Base-by-base conservation (phyloP, 2,329 filamentous ascomycete genomes). In the Stagonosporopsis vannaccii region DNA sequence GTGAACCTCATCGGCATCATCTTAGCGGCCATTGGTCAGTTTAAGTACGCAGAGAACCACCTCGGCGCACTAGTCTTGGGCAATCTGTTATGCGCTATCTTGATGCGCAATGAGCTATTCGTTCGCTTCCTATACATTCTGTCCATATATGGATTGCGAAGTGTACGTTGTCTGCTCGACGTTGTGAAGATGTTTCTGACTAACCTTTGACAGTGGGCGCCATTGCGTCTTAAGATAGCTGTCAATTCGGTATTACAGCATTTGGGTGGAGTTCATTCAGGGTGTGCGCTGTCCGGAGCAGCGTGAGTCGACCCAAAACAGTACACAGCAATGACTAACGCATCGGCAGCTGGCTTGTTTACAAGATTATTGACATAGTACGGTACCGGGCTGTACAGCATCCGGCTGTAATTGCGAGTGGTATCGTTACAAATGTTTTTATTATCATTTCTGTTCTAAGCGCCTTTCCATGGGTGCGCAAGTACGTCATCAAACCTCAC, bases 381-480 rank as follows among this genome's bases (percentile, higher is more conserved):
- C 59, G 61, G 15, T 72, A 73, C 50, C 71, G 68, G 17, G 67
- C 70, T 13, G 56, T 74, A 25, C 72, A 75, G 46, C 66, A 73
- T 51, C 59, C 51, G 20, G 70, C 69, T 28, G 68, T 75, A 2
- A 68, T 75, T 40, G 67, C 56, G 9, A 75, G 65, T 26, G 72
- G 72, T 4, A 68, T 75, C 9, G 55, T 74, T 45, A 75, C 72
- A 7, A 74, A 74, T 30, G 46, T 72, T 2, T 68, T 75, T 47
- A 74, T 75, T 40, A 69, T 74, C 22, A 66, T 75, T n/a, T 75
- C 72, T 8, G 68, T 74, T 26, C 44, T 73, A 20, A 74, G 71
- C 30, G 72, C 72, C 1, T 71, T 75, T 49, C 72, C 72, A 15
- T 75, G 71, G 71, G 68, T 75, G 40, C 71, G 72, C 51, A 74